Conservation (phyloP, 2,329 filamentous ascomycete genomes). For the Thelonectria olida region DNA sequence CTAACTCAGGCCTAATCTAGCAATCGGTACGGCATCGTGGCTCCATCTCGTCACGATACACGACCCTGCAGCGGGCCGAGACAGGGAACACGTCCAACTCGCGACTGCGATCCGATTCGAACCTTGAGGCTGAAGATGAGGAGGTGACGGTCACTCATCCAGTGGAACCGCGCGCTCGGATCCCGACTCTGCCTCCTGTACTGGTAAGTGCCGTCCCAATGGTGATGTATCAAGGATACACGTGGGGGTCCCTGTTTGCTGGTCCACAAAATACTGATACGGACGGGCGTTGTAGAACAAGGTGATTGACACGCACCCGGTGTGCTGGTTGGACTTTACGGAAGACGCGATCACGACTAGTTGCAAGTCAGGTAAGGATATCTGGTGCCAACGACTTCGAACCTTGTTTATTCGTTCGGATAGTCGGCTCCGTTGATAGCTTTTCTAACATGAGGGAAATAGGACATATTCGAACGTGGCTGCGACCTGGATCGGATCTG, state of each 20-base stretch:
- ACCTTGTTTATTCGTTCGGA: neutral
- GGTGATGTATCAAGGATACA: neutral
- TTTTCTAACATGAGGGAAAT: slow-evolving; percentile 33
- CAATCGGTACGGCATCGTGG: slow-evolving; percentile 53
- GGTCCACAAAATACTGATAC: slow-evolving; percentile 27
- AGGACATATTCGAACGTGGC: slow-evolving; percentile 82
- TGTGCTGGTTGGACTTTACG: slow-evolving; percentile 93
- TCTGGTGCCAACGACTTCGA: neutral
- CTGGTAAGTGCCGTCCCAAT: slow-evolving; percentile 66
- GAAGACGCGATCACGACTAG: slow-evolving; percentile 93
- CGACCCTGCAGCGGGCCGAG: slow-evolving; percentile 63
- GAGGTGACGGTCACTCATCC: slow-evolving; percentile 75
- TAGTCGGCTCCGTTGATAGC: neutral
- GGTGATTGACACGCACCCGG: slow-evolving; percentile 82
- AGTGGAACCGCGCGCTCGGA: slow-evolving; percentile 85
- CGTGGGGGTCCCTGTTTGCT: slow-evolving; percentile 7
- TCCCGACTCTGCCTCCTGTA: slow-evolving; percentile 88
- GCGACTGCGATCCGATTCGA: slow-evolving; percentile 77
- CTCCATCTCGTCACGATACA: slow-evolving; percentile 62
- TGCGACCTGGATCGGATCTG: slow-evolving; percentile 60
- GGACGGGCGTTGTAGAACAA: slow-evolving; percentile 68
- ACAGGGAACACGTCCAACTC: slow-evolving; percentile 67
- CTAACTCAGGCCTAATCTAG: slow-evolving; percentile 29
- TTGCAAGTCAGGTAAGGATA: slow-evolving; percentile 82
- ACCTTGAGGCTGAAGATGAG: slow-evolving; percentile 64